Evolutionary conservation across 176 grass and related monocot genomes (phyloP).

Genomic region (Phoenix dactylifera): DNA sequence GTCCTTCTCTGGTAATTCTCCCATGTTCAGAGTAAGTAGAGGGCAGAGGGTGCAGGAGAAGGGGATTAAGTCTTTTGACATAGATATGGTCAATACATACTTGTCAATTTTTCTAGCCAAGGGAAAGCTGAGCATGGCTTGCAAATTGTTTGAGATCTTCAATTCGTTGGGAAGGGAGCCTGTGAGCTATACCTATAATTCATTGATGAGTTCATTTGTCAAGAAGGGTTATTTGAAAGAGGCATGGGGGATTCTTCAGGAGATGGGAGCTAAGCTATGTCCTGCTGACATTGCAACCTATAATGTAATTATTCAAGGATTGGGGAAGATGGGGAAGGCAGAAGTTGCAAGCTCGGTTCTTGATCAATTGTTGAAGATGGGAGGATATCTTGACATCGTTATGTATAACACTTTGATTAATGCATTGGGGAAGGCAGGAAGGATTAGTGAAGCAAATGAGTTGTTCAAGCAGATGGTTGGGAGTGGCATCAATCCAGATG

Average conservation of each 20-base stretch:
- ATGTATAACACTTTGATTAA: slow-evolving; percentile 97
- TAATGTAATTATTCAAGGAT: slow-evolving; percentile 82
- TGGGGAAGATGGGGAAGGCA: slow-evolving; percentile 67
- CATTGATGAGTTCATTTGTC: slow-evolving; percentile 82
- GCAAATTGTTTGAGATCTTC: slow-evolving; percentile 92
- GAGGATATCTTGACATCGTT: slow-evolving; percentile 81
- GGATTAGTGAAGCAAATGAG: slow-evolving; percentile 53
- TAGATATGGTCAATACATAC: slow-evolving; percentile 93
- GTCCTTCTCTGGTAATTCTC: slow-evolving; percentile 27
- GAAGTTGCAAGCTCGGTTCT: slow-evolving; percentile 63
- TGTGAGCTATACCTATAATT: slow-evolving; percentile 84
- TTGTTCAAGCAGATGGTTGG: slow-evolving; percentile 61
- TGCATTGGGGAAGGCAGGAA: slow-evolving; percentile 63
- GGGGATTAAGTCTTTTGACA: slow-evolving; percentile 55
- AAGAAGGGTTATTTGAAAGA: slow-evolving; percentile 91
- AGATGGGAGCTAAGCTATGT: slow-evolving; percentile 61
- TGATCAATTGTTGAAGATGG: slow-evolving; percentile 56
- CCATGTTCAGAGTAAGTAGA: slow-evolving; percentile 36
- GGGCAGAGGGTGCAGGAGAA: slow-evolving; percentile 60
- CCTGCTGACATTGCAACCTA: slow-evolving; percentile 83
- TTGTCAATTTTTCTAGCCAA: slow-evolving; percentile 86
- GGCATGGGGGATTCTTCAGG: slow-evolving; percentile 67
- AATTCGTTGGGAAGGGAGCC: slow-evolving; percentile 39
- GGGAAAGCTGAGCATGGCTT: slow-evolving; percentile 79
- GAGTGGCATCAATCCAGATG: slow-evolving; percentile 80